Base-by-base conservation (phyloP, 2,329 filamentous ascomycete species). In the Aspergillus eucalypticola region DNA sequence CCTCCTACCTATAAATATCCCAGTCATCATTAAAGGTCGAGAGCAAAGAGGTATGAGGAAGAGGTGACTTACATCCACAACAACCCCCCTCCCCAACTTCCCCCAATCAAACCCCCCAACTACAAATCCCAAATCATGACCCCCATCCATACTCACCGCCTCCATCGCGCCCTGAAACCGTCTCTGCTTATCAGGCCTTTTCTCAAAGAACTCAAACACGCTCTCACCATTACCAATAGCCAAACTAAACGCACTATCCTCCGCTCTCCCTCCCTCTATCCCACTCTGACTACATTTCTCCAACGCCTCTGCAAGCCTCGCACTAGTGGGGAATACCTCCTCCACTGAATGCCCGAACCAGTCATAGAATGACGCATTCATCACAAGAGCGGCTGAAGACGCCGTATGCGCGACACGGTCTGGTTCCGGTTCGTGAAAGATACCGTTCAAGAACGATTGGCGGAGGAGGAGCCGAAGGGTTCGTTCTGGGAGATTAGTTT, bases 41-140 rank as follows among this genome's bases (percentile, higher is more conserved):
- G 7, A 39, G 19, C 21, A 41, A 32, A n/a, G 8, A 8, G 44
- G 0, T 5, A 42, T 3, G 3, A 51, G 19, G 23, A 7, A 52
- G 15, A 3, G 10, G 10, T 4, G 27, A 41, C 61, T 32, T 15
- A 61, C 61, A 29, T 63, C 59, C 21, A 61, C 48, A 5, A 63
- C 56, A 4, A 53, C 54, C 13, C 44, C 56, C 41, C 54, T 49
- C 5, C 56, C 59, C 19, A 61, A 41, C 15, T 38, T 42, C 11
- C 44, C 53, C 61, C 61, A 63, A 13, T 58, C 35, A 54, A 56
- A 63, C 2, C 56, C 50, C 13, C 52, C 29, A 8, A 59, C 57
- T 8, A 54, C 44, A 17, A 44, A 46, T n/a, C 29, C 32, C 5
- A 59, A 7, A 25, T 39, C 29, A 55, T 55, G 52, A 3, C 55